Conservation (phyloP, 2,329 filamentous ascomycete genomes). For the Clarireedia sp. region DNA sequence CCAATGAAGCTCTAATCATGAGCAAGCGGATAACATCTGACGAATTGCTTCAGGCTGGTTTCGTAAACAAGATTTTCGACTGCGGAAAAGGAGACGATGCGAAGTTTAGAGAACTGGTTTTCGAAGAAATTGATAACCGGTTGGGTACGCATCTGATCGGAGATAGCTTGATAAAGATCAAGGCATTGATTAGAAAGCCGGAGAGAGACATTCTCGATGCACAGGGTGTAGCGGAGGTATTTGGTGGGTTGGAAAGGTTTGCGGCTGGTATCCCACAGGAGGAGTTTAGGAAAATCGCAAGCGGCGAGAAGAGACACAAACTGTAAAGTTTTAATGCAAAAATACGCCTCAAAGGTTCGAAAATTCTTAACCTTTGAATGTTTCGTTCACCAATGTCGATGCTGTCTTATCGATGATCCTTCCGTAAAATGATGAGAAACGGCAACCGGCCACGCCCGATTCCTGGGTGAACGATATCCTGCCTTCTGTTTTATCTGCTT, state of each 20-base stretch:
- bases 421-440: too few relatives aligned
- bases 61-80: constrained; percentile 75
- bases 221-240: constrained; percentile 77
- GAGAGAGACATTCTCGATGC: constrained; percentile 65
- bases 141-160: constrained; percentile 73
- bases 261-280: constrained; percentile 59
- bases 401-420: too few relatives aligned
- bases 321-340: constrained; percentile 40
- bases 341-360: not conserved
- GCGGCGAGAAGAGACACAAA: constrained; percentile 90
- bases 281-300: constrained; percentile 79
- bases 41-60: constrained; percentile 69
- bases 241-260: constrained; percentile 77
- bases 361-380: not conserved
- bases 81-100: constrained; percentile 52
- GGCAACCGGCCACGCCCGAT: not conserved
- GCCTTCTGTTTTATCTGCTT: not conserved
- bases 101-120: constrained; percentile 62
- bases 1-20: constrained; percentile 91
- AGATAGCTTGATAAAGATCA: constrained; percentile 74
- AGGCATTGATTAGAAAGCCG: constrained; percentile 69
- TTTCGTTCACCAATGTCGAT: too few relatives aligned
- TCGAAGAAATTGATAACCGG: constrained; percentile 72
- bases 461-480: not conserved
- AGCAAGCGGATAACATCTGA: constrained; percentile 66